These are phyloP conservation scores for Lanmaoa pseudosensibilis DNA, from an alignment of 768 basidiomycete species.

Conservation along the genomic window DNA sequence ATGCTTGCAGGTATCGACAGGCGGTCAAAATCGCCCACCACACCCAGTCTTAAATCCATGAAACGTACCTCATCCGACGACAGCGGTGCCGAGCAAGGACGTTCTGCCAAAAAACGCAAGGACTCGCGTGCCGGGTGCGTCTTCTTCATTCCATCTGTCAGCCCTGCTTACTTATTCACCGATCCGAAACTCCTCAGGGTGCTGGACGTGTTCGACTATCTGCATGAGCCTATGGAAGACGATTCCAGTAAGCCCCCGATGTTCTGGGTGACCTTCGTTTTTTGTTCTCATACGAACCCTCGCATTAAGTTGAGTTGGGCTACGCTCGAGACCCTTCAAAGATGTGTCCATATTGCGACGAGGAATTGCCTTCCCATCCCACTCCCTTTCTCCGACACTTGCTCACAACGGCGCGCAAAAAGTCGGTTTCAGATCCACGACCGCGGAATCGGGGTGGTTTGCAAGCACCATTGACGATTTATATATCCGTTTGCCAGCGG, in stretches of 20 bases:
- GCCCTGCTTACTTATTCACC: slow-evolving; percentile 10
- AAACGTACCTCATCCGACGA: slow-evolving; percentile 38
- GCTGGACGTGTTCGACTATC: slow-evolving; percentile 8
- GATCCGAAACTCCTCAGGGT: slow-evolving; percentile 9
- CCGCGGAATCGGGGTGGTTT: slow-evolving; percentile 69
- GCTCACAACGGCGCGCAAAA: slow-evolving; percentile 48
- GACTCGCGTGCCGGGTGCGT: slow-evolving; percentile 21
- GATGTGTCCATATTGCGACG: slow-evolving; percentile 82
- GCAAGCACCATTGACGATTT: slow-evolving; percentile 48
- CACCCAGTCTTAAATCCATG: slow-evolving; percentile 5
- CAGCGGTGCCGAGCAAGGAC: slow-evolving; percentile 30
- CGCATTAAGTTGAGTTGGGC: slow-evolving; percentile 48
- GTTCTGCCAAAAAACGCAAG: slow-evolving; percentile 35
- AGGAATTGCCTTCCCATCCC: slow-evolving; percentile 58
- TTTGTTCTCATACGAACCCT: background rate
- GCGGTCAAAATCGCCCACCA: slow-evolving; percentile 25
- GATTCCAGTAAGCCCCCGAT: slow-evolving; percentile 40
- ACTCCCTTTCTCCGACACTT: slow-evolving; percentile 59
- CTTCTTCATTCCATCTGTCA: background rate
- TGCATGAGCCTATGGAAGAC: slow-evolving; percentile 33
- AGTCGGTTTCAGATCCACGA: slow-evolving; percentile 62
- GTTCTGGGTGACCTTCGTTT: background rate
- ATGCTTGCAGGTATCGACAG: slow-evolving; percentile 39
- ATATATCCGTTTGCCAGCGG: slow-evolving; percentile 70
- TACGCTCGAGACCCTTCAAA: slow-evolving; percentile 59